phyloP scores from a whole-genome alignment of 805 yeast species.

The Wickerhamomyces canadensis region DNA sequence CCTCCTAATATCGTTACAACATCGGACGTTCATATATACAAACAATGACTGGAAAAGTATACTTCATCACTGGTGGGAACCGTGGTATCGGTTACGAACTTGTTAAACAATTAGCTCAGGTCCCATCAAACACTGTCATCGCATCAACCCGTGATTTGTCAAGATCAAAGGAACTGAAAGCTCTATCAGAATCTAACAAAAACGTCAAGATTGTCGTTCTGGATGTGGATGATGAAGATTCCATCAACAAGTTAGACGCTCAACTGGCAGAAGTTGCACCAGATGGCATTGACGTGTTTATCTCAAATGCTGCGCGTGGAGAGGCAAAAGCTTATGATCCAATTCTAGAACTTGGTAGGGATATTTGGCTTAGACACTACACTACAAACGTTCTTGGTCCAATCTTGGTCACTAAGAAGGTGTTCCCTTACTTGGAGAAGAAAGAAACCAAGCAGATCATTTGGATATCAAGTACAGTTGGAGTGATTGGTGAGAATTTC shows the following conservation, averaged over 20 bases:
- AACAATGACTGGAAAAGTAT: too few species aligned
- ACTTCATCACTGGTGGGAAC: too few species aligned
- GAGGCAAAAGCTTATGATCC: too few species aligned
- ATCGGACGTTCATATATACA: too few species aligned
- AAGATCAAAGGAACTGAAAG: constrained; percentile 8
- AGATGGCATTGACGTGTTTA: constrained; percentile 22
- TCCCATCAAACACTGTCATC: constrained; percentile 1
- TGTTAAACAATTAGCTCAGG: background rate
- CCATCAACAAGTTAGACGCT: constrained; percentile 13
- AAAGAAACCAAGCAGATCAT: constrained; percentile 20
- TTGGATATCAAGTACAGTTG: constrained; percentile 25
- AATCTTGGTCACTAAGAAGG: constrained; percentile 12
- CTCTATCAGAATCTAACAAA: constrained; percentile 4
- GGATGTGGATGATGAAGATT: constrained; percentile 16
- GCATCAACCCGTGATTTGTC: constrained; percentile 12
- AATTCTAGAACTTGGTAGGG: background rate
- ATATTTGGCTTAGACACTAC: constrained; percentile 12
- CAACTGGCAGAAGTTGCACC: constrained; percentile 10
- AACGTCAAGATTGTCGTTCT: constrained; percentile 23
- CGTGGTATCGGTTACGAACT: too few species aligned
- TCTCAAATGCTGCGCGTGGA: constrained; percentile 28
- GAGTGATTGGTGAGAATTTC: constrained; percentile 13
- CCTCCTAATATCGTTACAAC: too few species aligned
- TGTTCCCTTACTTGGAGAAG: constrained; percentile 20
- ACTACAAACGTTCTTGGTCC: constrained; percentile 23